Evolutionary conservation across 1,284 basidiomycete species (phyloP).

Genomic region (Puccinia triticina): DNA sequence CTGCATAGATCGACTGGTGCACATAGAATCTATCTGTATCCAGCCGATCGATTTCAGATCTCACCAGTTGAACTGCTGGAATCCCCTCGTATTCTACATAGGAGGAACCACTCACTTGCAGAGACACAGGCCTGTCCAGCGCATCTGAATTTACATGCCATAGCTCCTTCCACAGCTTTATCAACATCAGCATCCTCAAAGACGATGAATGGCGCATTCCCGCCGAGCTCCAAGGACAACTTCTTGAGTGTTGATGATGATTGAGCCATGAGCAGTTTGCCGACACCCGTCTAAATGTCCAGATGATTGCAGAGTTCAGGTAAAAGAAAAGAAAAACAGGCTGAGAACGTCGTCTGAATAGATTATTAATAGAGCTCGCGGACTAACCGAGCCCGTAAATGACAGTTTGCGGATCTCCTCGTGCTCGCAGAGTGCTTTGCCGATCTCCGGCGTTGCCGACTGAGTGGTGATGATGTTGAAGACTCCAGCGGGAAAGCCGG

Average conservation of each 20-base stretch:
- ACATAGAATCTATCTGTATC: conserved; percentile 41
- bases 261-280: conserved; percentile 83
- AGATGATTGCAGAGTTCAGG: conserved; percentile 41
- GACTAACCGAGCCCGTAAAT: conserved; percentile 70
- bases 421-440: conserved; percentile 66
- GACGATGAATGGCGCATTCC: conserved; percentile 92
- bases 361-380: not conserved
- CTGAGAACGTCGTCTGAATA: not conserved
- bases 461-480: conserved; percentile 89
- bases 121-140: conserved; percentile 85
- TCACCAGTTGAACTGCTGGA: conserved; percentile 51
- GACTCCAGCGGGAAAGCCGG: conserved; percentile 90
- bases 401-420: conserved; percentile 77
- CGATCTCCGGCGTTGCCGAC: conserved; percentile 78
- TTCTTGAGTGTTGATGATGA: conserved; percentile 88
- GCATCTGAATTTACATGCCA: conserved; percentile 86
- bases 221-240: conserved; percentile 70
- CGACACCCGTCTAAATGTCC: conserved; percentile 74
- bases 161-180: conserved; percentile 83
- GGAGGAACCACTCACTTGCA: conserved; percentile 37
- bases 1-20: conserved; percentile 74
- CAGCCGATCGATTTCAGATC: not conserved
- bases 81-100: conserved; percentile 58
- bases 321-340: not conserved
- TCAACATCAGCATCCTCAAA: conserved; percentile 96